Evolutionary conservation across 495 filamentous ascomycete genomes (phyloP), one percentile per base, ranked within the genome.

Genomic region (Amphirosellinia nigrospora): DNA sequence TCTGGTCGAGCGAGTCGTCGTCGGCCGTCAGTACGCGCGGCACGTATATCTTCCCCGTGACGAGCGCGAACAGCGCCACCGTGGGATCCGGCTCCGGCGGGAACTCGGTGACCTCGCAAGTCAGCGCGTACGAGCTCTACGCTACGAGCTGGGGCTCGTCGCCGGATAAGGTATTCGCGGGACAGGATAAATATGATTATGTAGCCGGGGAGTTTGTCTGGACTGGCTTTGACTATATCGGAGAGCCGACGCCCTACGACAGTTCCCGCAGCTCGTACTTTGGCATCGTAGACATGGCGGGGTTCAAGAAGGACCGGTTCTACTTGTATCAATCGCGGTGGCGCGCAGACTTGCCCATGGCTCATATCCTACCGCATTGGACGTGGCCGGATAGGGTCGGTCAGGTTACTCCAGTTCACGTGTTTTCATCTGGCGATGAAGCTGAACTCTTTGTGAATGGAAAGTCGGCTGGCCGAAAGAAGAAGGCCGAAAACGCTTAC

Each of bases 361-460:
- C 80, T 13, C 83, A 85, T 50, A 82, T 85, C 32, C 78, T 85
- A 19, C 84, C 84, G 16, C 84, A 86, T 61, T 86, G 84, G 84
- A 85, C 75, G 4, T 86, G 83, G 83, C 82, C 83, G 2, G 77
- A 82, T 43, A 73, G 83, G 2, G 75, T 81, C 5, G 82, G 82
- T 0, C 59, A 80, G 71, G 74, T 82, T 2, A 86, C 84, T n/a
- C 84, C 83, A 0, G 82, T 85, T 2, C 84, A 86, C 69, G 83
- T 84, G 0, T 84, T 83, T 68, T 80, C 83, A 0, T 72, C 81
- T 0, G 84, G 69, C 2, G 81, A 85, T 66, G 81, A 85, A 68
- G 84, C 80, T 10, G 84, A 86, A 71, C 72, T 86, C 10, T 85
- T 85, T 53, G 71, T 85, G n/a, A 86, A 85, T 66, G 84, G 83